phyloP scores from a whole-genome alignment of 164 flowering plant genomes.

The Piper longum region DNA sequence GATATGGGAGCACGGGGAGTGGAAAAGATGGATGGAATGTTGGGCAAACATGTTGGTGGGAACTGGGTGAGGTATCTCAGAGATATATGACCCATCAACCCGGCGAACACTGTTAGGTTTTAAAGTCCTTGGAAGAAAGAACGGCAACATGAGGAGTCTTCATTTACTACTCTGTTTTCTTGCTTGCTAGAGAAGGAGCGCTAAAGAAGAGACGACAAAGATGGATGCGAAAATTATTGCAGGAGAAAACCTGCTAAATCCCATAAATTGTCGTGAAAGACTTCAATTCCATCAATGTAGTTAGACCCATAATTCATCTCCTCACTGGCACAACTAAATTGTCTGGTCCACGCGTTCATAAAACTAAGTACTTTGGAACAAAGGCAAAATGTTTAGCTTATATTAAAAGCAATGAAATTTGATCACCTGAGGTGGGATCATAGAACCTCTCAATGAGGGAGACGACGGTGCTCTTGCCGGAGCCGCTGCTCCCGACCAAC shows the following conservation, averaged over 20 bases:
- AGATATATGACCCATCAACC: neutral
- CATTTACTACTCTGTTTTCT: no score
- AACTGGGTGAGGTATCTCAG: no score
- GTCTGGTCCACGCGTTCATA: no score
- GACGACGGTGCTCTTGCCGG: conserved; percentile 88
- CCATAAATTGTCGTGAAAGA: no score
- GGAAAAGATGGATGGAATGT: neutral
- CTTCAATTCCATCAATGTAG: no score
- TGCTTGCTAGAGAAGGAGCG: no score
- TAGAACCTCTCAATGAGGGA: conserved; percentile 85
- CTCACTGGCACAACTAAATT: neutral
- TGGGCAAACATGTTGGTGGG: neutral
- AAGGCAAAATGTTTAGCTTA: neutral
- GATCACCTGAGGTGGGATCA: conserved; percentile 63
- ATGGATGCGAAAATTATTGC: no score
- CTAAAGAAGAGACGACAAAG: no score
- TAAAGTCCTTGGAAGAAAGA: neutral
- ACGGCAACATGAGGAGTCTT: no score
- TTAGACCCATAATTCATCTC: neutral
- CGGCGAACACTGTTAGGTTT: neutral
- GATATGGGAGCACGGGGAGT: no score
- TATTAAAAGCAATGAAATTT: neutral
- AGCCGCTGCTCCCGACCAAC: conserved; percentile 88
- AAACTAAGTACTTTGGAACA: no score
- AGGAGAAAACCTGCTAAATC: no score